phyloP scores from a whole-genome alignment of 2,329 filamentous ascomycete genomes.

The Incumbomyces lentus region DNA sequence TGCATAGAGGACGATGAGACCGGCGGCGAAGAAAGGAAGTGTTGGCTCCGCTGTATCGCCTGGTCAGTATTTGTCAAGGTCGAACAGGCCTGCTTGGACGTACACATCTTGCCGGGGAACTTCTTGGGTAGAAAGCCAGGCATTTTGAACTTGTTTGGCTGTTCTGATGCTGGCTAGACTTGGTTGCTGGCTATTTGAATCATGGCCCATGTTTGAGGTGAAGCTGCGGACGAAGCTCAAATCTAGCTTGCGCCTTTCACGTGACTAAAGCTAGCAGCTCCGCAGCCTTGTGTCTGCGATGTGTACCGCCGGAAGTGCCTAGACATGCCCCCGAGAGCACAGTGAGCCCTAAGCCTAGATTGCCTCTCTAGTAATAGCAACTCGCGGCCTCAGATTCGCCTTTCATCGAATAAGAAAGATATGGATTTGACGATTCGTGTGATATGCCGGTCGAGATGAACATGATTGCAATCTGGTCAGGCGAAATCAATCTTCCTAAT shows the following conservation, averaged over 20 bases:
- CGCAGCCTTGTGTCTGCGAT: too few relatives aligned
- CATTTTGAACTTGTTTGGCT: conserved; percentile 43
- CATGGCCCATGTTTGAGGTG: not conserved
- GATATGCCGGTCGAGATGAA: too few relatives aligned
- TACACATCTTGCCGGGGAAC: conserved; percentile 69
- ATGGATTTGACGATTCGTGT: too few relatives aligned
- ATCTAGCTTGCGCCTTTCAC: not conserved
- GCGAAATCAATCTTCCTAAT: too few relatives aligned
- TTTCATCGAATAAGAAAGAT: too few relatives aligned
- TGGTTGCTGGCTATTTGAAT: not conserved
- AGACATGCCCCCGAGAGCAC: too few relatives aligned
- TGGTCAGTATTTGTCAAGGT: not conserved
- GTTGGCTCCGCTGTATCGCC: conserved; percentile 63
- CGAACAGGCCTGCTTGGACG: conserved; percentile 29
- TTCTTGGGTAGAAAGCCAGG: conserved; percentile 68
- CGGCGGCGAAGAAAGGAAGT: conserved; percentile 87
- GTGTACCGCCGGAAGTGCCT: too few relatives aligned
- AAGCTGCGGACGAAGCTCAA: conserved; percentile 6
- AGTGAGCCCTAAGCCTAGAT: too few relatives aligned
- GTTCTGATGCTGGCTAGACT: not conserved
- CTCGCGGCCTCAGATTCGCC: too few relatives aligned
- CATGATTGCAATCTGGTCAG: too few relatives aligned
- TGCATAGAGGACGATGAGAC: conserved; percentile 84
- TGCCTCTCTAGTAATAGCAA: too few relatives aligned
- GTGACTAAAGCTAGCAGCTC: not conserved